Conservation (phyloP, 768 basidiomycete species). For the Neoboletus subvelutipes region DNA sequence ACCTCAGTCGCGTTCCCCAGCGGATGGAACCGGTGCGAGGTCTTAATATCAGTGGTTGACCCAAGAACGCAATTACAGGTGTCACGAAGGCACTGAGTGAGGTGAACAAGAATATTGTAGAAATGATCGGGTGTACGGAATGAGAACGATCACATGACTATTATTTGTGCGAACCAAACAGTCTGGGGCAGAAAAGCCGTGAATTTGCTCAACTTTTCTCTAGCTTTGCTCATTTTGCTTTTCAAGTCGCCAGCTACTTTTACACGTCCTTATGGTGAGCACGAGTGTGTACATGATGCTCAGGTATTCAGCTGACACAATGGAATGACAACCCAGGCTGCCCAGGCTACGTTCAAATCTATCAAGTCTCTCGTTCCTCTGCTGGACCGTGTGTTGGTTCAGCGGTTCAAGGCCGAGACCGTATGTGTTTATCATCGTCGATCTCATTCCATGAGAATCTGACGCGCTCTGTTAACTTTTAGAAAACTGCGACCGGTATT, state of each 20-base stretch:
- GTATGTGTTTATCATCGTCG: conserved; percentile 46
- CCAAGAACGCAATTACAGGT: neutral
- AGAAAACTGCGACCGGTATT: conserved; percentile 99
- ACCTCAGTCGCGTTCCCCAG: neutral
- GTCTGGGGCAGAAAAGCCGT: conserved; percentile 18
- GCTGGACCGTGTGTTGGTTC: conserved; percentile 94
- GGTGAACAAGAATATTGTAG: neutral
- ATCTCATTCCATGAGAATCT: neutral
- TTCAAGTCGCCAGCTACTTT: conserved; percentile 7
- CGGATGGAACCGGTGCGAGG: neutral
- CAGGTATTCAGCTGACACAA: neutral
- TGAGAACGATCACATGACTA: conserved; percentile 20
- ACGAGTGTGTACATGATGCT: neutral
- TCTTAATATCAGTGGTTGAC: neutral
- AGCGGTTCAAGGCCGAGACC: conserved; percentile 95
- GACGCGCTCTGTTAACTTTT: neutral
- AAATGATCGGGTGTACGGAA: neutral
- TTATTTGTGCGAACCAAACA: conserved; percentile 33
- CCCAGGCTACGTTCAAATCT: conserved; percentile 92
- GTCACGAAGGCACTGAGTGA: neutral
- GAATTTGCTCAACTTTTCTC: conserved; percentile 13
- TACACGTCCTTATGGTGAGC: conserved; percentile 29
- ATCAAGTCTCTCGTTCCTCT: conserved; percentile 90
- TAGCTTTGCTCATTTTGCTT: conserved; percentile 28
- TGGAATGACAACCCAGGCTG: conserved; percentile 47